Evolutionary conservation across 768 basidiomycete genomes (phyloP).

Genomic region (Pleurotus pulmonarius): DNA sequence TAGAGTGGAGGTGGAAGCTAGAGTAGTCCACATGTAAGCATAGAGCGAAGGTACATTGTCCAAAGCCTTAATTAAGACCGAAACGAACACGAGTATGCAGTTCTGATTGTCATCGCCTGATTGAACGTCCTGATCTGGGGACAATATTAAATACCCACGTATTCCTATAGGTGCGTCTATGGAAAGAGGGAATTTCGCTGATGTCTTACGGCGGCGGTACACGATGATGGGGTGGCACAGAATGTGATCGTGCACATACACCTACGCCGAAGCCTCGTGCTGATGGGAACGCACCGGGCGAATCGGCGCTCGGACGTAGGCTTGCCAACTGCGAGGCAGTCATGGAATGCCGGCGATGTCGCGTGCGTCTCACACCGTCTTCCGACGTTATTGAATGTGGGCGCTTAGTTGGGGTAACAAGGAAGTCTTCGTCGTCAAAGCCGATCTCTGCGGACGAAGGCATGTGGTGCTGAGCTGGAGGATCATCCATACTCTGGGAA

Average conservation of each 20-base stretch:
- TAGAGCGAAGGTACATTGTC: background rate
- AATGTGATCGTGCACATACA: background rate
- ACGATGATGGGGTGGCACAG: constrained; percentile 1
- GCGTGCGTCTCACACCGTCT: constrained; percentile 24
- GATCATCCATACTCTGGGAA: constrained; percentile 18
- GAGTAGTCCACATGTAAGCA: background rate
- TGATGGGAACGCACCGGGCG: background rate
- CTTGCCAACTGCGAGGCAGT: constrained; percentile 1
- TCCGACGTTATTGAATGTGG: constrained; percentile 34
- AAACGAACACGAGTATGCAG: too few species aligned
- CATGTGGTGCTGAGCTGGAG: background rate
- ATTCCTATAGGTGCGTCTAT: background rate
- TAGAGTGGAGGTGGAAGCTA: background rate
- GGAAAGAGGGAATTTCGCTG: background rate
- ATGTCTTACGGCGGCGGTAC: background rate
- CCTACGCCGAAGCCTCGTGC: background rate
- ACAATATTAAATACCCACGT: background rate
- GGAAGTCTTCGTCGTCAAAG: constrained; percentile 2
- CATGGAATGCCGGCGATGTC: constrained; percentile 7
- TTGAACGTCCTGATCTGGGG: background rate
- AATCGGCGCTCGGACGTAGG: background rate
- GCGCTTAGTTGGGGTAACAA: constrained; percentile 27
- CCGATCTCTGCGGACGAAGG: background rate
- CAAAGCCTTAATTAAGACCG: too few species aligned
- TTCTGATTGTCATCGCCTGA: background rate